Base-by-base conservation (phyloP, 2,329 filamentous ascomycete species). In the Aspergillus texensis region DNA sequence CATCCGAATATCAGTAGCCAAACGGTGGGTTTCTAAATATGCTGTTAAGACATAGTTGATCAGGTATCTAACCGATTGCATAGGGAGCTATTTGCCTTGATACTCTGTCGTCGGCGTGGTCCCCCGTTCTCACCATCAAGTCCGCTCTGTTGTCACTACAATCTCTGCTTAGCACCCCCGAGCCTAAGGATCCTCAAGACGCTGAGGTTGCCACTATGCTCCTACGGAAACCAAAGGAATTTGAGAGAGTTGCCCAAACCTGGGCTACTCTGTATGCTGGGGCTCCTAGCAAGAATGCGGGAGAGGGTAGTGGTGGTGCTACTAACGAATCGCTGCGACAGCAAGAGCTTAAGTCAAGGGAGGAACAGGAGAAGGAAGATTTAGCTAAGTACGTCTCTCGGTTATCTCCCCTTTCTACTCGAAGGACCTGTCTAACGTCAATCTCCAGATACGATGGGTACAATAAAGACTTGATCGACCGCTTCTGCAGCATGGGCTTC, bases 41-140 rank as follows among this genome's bases (percentile, higher is more conserved):
- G 12, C 4, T 5, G 8, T 12, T 3, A 24, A 14, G 24, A 10
- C 28, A n/a, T n/a, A 21, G 30, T 61, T 6, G 19, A n/a, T 12
- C 19, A 12, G 8, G n/a, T n/a, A n/a, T 43, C 52, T 60, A 43
- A 48, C n/a, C 3, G n/a, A 45, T 53, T 57, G 6, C 58, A 4
- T 66, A 98, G 93, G 95, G 95, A 61, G 94, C 94, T 30, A 99
- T 99, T 77, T 99, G 95, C 75, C 88, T 99, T 60, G 95, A 99
- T 76, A 98, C 94, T 0, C 86, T 99, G 19, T 90, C 91, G 11
- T 87, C 87, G 14, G 93, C 91, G 70, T 99, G 95, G 95, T 97
- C 94, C 6, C 95, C 95, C 0, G 94, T 99, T 28, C 86, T 97
- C 65, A 99, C 94, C 16, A 94, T 99, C 78, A 98, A 97, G 81